phyloP scores from a whole-genome alignment of 2,329 filamentous ascomycete genomes.

The Penicillium thymicola region DNA sequence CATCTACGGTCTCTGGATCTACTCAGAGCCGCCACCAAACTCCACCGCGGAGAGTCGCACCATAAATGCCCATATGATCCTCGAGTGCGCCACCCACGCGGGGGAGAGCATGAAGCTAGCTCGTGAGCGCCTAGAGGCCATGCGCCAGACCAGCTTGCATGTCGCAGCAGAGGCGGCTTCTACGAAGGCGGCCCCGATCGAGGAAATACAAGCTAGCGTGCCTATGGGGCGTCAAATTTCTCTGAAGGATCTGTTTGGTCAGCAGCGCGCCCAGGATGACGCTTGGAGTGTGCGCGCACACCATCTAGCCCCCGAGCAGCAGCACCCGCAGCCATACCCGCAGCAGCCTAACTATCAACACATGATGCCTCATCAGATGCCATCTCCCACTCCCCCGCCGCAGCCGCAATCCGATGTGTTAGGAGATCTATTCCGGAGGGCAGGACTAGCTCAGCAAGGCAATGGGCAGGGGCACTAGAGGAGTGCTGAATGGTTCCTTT shows the following conservation, averaged over 20 bases:
- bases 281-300: constrained; percentile 51
- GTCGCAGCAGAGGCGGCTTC: constrained; percentile 30
- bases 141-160: constrained; percentile 33
- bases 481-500: not conserved
- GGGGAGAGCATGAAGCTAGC: constrained; percentile 48
- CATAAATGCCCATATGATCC: constrained; percentile 54
- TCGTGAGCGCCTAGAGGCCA: constrained; percentile 37
- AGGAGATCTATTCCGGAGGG: constrained; percentile 43
- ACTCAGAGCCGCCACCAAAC: constrained; percentile 55
- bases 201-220: constrained; percentile 41
- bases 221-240: constrained; percentile 54
- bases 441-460: constrained; percentile 36
- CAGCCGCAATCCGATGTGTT: constrained; percentile 36
- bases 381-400: constrained; percentile 9
- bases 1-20: constrained; percentile 64
- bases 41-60: constrained; percentile 53
- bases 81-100: constrained; percentile 53
- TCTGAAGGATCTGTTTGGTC: constrained; percentile 54
- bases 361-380: constrained; percentile 12
- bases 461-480: constrained; percentile 14
- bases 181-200: constrained; percentile 30
- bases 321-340: constrained; percentile 8
- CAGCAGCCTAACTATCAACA: constrained; percentile 9
- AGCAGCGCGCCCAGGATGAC: constrained; percentile 52
- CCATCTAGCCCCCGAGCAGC: constrained; percentile 26